Base-by-base conservation (phyloP, 2,329 filamentous ascomycete species). In the Metarhizium humberi region DNA sequence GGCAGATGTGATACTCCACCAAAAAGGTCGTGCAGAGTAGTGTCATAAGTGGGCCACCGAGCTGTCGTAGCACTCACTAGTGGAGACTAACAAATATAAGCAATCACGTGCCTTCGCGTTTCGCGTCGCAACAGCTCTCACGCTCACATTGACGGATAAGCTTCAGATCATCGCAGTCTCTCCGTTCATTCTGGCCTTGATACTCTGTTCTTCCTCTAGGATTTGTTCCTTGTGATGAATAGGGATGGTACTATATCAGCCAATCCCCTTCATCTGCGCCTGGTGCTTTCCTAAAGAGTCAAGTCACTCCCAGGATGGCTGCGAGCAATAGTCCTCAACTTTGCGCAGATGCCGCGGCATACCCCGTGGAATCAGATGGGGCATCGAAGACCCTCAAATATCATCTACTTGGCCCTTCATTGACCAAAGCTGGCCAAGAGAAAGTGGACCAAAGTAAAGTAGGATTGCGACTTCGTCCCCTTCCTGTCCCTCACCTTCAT, bases 341-440 rank as follows among this genome's bases (percentile, higher is more conserved):
- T 16, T 34, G 38, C 29, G 40, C 47, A 30, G 52, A 52, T n/a
- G 52, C 36, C 14, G 55, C 53, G 18, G 46, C 53, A 4, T 5
- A 4, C n/a, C n/a, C 34, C 6, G 36, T 14, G 18, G 59, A 61
- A 6, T 62, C 69, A 18, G 75, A 79, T 49, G 69, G 74, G 3
- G 49, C 32, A 29, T 59, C 58, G 18, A 71, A 66, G 49, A 91
- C 88, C 4, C 78, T 97, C 55, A 96, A 96, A 66, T 95, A 97
- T 69, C 87, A 87, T 55, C 80, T 97, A 0, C 78, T 97, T 0
- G 94, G 94, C 0, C 92, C 92, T 0, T 96, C 92, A 6, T 75
- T 97, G 53, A 92, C 91, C 25, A 99, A 99, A 70, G 89, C 92
- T 34, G 94, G 94, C 2, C 92, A 97, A 68, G 90, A 95, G 65